Evolutionary conservation across 371 early-diverging fungal species (phyloP).

Genomic region (Funneliformis caledonium): DNA sequence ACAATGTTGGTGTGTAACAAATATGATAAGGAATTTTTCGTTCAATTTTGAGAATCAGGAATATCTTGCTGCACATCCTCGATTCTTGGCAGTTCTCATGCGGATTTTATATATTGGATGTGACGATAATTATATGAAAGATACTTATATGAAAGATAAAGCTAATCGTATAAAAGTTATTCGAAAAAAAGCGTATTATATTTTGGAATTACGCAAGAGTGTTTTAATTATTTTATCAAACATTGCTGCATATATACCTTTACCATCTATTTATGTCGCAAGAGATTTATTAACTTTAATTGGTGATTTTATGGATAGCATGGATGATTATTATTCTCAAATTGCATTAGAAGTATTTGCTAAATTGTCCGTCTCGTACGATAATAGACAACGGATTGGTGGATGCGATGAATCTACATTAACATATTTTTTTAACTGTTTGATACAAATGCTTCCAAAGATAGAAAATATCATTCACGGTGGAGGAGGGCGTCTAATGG

Average conservation of each 20-base stretch:
- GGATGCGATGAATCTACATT: conserved; percentile 33
- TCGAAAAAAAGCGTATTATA: conserved; percentile 28
- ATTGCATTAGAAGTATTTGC: conserved; percentile 38
- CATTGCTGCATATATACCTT: conserved; percentile 29
- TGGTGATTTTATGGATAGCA: conserved; percentile 24
- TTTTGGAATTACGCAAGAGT: conserved; percentile 34
- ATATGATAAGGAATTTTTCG: conserved; percentile 40
- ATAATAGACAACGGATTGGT: conserved; percentile 31
- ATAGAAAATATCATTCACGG: conserved; percentile 17
- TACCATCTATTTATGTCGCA: conserved; percentile 27
- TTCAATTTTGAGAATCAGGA: conserved; percentile 29
- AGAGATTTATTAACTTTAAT: conserved; percentile 31
- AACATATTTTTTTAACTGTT: conserved; percentile 3
- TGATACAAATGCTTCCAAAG: conserved; percentile 16
- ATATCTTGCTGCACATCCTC: conserved; percentile 33
- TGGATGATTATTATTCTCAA: conserved; percentile 39
- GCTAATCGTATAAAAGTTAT: background rate
- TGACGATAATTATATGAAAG: background rate
- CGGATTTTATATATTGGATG: conserved; percentile 25
- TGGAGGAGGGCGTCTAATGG: background rate
- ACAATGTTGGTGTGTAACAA: conserved; percentile 37
- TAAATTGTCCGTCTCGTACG: conserved; percentile 35
- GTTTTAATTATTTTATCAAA: conserved; percentile 39
- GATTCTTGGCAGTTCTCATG: conserved; percentile 23
- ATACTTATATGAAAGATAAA: background rate